Evolutionary conservation across 371 early-diverging fungal species (phyloP).

Genomic region (Apophysomyces sp.): DNA sequence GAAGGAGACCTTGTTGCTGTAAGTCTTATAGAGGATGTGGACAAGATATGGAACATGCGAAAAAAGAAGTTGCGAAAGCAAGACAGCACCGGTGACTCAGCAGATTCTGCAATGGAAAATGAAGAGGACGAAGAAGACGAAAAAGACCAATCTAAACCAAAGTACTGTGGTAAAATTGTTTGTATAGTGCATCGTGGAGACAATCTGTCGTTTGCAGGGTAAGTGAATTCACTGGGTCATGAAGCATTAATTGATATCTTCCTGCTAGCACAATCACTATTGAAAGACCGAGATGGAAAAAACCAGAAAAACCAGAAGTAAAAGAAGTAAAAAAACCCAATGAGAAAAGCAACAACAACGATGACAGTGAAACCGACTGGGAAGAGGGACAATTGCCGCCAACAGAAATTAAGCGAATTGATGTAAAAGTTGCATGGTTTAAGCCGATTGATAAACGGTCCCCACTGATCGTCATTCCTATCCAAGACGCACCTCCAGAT

Average conservation of each 20-base stretch:
- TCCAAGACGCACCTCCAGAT: constrained; percentile 41
- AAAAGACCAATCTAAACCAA: constrained; percentile 37
- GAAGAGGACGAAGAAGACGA: constrained; percentile 17
- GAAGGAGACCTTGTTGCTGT: constrained; percentile 76
- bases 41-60: constrained; percentile 34
- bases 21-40: constrained; percentile 46
- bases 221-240: background rate
- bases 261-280: constrained; percentile 6
- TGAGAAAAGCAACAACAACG: background rate
- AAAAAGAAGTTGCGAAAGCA: constrained; percentile 14
- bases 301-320: background rate
- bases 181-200: constrained; percentile 51
- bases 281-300: background rate
- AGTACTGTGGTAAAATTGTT: constrained; percentile 56
- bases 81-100: constrained; percentile 12
- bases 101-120: constrained; percentile 1
- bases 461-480: constrained; percentile 59
- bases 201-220: constrained; percentile 17
- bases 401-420: background rate
- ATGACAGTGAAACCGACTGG: constrained; percentile 11
- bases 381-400: constrained; percentile 7
- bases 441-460: constrained; percentile 62
- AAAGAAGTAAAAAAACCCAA: background rate
- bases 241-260: background rate
- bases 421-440: constrained; percentile 50